phyloP scores from a whole-genome alignment of 2,329 filamentous ascomycete genomes.

The Aureobasidium zeae region DNA sequence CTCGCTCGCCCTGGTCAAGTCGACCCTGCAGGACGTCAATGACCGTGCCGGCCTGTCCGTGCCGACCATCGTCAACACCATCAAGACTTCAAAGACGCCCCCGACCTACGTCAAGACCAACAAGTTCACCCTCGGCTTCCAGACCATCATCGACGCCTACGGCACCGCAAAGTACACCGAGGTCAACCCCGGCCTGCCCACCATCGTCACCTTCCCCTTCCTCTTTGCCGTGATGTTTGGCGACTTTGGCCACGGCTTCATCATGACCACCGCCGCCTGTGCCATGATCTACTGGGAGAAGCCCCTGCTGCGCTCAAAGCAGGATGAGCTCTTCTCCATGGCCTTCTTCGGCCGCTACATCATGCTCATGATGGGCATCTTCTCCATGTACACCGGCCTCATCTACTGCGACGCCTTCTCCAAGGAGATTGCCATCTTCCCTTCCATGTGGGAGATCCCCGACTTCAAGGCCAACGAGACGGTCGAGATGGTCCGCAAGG shows the following conservation, averaged over 20 bases:
- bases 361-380: slow-evolving; percentile 94
- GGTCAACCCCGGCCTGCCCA: slow-evolving; percentile 90
- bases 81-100: slow-evolving; percentile 92
- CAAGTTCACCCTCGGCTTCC: slow-evolving; percentile 96
- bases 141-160: slow-evolving; percentile 98
- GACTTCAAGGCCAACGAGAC: slow-evolving; percentile 56
- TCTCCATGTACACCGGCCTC: slow-evolving; percentile 92
- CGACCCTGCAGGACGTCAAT: slow-evolving; percentile 91
- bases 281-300: slow-evolving; percentile 98
- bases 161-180: slow-evolving; percentile 96
- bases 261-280: slow-evolving; percentile 74
- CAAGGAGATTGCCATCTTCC: slow-evolving; percentile 79
- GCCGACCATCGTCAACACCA: slow-evolving; percentile 96
- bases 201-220: slow-evolving; percentile 98
- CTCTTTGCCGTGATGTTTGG: slow-evolving; percentile 99
- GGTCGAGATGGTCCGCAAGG: slow-evolving; percentile 55
- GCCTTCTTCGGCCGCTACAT: slow-evolving; percentile 98
- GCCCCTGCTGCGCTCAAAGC: slow-evolving; percentile 70
- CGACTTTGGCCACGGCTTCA: slow-evolving; percentile 84
- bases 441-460: slow-evolving; percentile 83
- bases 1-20: slow-evolving; percentile 78
- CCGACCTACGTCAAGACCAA: slow-evolving; percentile 97
- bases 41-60: slow-evolving; percentile 93
- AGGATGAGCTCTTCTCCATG: slow-evolving; percentile 96
- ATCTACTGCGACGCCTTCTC: slow-evolving; percentile 99